Conservation (phyloP, 2,329 filamentous ascomycete genomes). For the Colletotrichum tamarilloi region DNA sequence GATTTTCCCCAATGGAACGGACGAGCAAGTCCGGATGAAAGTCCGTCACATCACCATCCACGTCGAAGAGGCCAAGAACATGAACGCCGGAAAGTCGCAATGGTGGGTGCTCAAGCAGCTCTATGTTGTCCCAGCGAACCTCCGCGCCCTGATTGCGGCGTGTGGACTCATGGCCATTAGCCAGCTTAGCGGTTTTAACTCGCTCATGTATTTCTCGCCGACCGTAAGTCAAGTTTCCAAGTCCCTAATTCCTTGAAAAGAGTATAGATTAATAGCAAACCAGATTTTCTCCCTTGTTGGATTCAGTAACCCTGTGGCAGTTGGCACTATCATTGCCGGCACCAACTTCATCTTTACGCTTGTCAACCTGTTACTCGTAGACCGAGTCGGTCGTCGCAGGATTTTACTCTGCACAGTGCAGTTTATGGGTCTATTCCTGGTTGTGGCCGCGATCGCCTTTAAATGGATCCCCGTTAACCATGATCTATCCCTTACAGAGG, state of each 20-base stretch:
- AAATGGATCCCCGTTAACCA: constrained; percentile 57
- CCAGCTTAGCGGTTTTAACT: constrained; percentile 64
- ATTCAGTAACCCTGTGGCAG: constrained; percentile 59
- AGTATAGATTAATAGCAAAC: too few species aligned
- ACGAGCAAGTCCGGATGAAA: constrained; percentile 56
- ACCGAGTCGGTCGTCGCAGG: constrained; percentile 55
- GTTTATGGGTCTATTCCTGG: constrained; percentile 56
- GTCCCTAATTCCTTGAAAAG: too few species aligned
- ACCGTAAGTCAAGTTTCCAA: constrained; percentile 33
- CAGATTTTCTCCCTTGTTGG: constrained; percentile 50
- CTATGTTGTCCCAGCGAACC: constrained; percentile 54
- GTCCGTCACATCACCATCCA: constrained; percentile 51
- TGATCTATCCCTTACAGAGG: constrained; percentile 50
- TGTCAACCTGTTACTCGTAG: constrained; percentile 58
- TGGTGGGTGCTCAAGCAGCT: constrained; percentile 58
- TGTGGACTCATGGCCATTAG: constrained; percentile 64
- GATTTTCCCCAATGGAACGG: constrained; percentile 55
- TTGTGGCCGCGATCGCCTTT: constrained; percentile 56
- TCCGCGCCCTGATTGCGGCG: constrained; percentile 56
- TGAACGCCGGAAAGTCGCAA: constrained; percentile 51
- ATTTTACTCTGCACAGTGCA: constrained; percentile 56
- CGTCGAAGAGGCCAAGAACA: constrained; percentile 51
- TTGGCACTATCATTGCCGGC: constrained; percentile 55
- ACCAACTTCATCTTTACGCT: constrained; percentile 62
- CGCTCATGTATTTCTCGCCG: constrained; percentile 61